Evolutionary conservation across 225 moss, liverwort and hornwort genomes (phyloP), one percentile per base, ranked within the genome.

Genomic region (Thuidium tamariscinum): DNA sequence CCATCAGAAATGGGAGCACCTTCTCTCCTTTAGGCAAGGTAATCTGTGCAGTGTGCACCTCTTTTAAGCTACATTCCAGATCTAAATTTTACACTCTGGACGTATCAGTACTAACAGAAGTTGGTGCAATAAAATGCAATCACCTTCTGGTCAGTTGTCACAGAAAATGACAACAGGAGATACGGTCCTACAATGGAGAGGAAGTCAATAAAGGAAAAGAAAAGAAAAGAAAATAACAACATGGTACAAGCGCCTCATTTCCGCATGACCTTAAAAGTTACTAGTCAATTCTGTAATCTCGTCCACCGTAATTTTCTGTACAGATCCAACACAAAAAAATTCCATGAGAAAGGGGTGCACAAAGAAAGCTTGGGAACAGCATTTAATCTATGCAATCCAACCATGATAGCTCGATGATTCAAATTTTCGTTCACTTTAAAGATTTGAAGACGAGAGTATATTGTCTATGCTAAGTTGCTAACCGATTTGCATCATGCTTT

Each of bases 271-370:
- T 95, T 84, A 97, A 77, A 83, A 89, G 37, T 88, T 92, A 42
- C 91, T 89, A 25, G 95, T 96, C 54, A 95, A 86, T 27, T 96
- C 95, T 80, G 89, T 80, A 32, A 96, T 96, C 87, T 96, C 97
- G 7, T 95, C 87, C 77, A 92, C 36, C 7, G 95, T 91, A 79
- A 97, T 96, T 88, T 86, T 88, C 97, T 97, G 96, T 26, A 86
- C 64, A 83, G 20, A 77, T 69, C 80, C 87, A 73, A 73, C 88
- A 75, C 60, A 66, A 82, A 83, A 74, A 52, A 8, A 20, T 26
- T 39, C 64, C 54, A 56, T 80, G 49, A 72, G 49, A 49, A 77
- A 68, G 17, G 8, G 52, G 20, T 73, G 66, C 63, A 66, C 18
- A 74, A 34, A 73, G 49, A 26, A 64, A 14, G 73, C 48, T 44